Evolutionary conservation across 352 stramenopile species (phyloP).

Genomic region (Phytopythium ostracodes): DNA sequence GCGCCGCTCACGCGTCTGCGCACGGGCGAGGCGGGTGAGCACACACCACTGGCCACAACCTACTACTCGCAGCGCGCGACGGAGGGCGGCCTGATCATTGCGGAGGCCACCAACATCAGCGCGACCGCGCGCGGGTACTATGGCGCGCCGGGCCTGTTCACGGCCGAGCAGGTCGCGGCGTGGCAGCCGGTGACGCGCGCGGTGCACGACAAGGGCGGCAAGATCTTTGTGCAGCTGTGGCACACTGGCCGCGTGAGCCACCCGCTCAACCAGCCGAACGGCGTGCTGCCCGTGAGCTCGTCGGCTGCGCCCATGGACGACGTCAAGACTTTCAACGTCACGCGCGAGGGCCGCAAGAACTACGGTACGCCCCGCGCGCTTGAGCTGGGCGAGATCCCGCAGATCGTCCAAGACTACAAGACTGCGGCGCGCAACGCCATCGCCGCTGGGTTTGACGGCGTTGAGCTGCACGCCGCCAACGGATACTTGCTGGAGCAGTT

Average conservation of each 20-base stretch:
- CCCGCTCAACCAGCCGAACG: constrained; percentile 43
- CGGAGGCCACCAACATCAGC: constrained; percentile 39
- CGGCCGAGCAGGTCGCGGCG: constrained; percentile 30
- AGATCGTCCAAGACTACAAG: constrained; percentile 61
- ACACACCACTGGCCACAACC: constrained; percentile 16
- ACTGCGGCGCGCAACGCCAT: constrained; percentile 50
- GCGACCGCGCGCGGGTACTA: constrained; percentile 18
- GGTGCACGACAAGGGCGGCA: constrained; percentile 72
- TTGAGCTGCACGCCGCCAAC: constrained; percentile 88
- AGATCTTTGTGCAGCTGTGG: constrained; percentile 86
- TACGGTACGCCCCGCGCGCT: constrained; percentile 51
- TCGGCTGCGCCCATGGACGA: constrained; percentile 24
- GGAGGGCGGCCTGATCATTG: constrained; percentile 33
- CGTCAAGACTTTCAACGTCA: constrained; percentile 28
- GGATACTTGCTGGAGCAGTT: constrained; percentile 91
- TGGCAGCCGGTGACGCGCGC: constrained; percentile 56
- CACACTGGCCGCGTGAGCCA: constrained; percentile 73
- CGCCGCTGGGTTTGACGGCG: constrained; percentile 85
- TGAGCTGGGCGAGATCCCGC: constrained; percentile 59
- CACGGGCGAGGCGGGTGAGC: constrained; percentile 18
- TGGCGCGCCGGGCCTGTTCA: constrained; percentile 40
- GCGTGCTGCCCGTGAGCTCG: constrained; percentile 39
- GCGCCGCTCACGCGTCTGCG: constrained; percentile 33
- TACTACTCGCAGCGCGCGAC: constrained; percentile 43
- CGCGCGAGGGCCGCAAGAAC: constrained; percentile 26